phyloP scores from a whole-genome alignment of 345 rosid species.

The Sonneratia alba region DNA sequence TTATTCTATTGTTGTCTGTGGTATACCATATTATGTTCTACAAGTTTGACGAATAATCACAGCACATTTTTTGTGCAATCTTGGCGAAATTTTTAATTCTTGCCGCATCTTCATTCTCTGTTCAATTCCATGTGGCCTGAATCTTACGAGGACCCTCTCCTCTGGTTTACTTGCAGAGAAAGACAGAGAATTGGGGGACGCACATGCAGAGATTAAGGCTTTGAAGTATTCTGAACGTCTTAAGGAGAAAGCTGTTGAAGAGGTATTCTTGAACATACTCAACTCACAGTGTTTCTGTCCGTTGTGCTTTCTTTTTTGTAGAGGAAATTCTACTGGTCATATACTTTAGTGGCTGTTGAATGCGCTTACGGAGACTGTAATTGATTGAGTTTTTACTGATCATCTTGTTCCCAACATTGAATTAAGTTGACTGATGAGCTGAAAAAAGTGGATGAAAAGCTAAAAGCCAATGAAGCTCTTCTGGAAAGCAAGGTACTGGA shows the following conservation, averaged over 20 bases:
- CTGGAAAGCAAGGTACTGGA: conserved; percentile 36
- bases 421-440: conserved; percentile 33
- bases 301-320: neutral
- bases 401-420: conserved; percentile 1
- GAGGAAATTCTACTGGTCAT: neutral
- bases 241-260: conserved; percentile 41
- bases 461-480: conserved; percentile 32
- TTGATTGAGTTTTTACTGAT: neutral
- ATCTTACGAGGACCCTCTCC: neutral
- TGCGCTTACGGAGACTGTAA: neutral
- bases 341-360: neutral
- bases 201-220: conserved; percentile 33
- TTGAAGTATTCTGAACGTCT: conserved; percentile 31
- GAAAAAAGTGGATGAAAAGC: conserved; percentile 31
- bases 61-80: neutral
- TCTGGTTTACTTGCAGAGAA: conserved; percentile 22
- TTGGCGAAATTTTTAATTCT: neutral
- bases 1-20: neutral
- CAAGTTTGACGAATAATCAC: neutral
- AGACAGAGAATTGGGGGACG: conserved; percentile 40
- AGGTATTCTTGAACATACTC: conserved; percentile 15
- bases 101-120: neutral
- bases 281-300: neutral
- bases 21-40: neutral
- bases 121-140: neutral